Evolutionary conservation across 805 yeast species (phyloP).

Genomic region (Nakazawaea ernobii): DNA sequence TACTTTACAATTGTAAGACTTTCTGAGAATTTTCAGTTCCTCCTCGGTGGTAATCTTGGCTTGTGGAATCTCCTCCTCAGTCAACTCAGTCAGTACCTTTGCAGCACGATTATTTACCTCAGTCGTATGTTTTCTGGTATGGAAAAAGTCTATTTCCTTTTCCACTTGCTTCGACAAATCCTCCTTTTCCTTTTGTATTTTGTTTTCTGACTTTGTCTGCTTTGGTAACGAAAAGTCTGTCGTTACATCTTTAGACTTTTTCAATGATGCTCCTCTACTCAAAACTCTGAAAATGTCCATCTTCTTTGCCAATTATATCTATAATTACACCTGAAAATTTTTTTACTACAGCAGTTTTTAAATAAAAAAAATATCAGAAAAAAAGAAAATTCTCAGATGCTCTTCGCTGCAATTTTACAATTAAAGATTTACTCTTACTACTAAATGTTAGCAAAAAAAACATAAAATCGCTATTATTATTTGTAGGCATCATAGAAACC

Average conservation of each 20-base stretch:
- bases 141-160: slow-evolving; percentile 81
- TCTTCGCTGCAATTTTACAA: background rate
- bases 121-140: slow-evolving; percentile 37
- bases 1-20: slow-evolving; percentile 58
- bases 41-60: slow-evolving; percentile 43
- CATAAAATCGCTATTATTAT: background rate
- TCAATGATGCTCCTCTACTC: slow-evolving; percentile 78
- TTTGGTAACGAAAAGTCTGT: slow-evolving; percentile 34
- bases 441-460: no score
- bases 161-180: slow-evolving; percentile 47
- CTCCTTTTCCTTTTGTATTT: slow-evolving; percentile 29
- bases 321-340: slow-evolving; percentile 4
- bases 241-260: slow-evolving; percentile 43
- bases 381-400: background rate
- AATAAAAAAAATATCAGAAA: background rate
- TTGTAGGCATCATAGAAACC: slow-evolving; percentile 27
- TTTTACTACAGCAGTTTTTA: background rate
- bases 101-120: slow-evolving; percentile 21
- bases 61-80: slow-evolving; percentile 29
- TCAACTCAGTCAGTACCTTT: slow-evolving; percentile 19
- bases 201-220: slow-evolving; percentile 14
- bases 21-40: slow-evolving; percentile 60
- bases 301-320: slow-evolving; percentile 6
- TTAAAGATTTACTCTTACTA: background rate
- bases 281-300: slow-evolving; percentile 91